These are phyloP conservation scores for Lotmaria passim DNA, from an alignment of 208 protist genomes.

Conservation along the genomic window DNA sequence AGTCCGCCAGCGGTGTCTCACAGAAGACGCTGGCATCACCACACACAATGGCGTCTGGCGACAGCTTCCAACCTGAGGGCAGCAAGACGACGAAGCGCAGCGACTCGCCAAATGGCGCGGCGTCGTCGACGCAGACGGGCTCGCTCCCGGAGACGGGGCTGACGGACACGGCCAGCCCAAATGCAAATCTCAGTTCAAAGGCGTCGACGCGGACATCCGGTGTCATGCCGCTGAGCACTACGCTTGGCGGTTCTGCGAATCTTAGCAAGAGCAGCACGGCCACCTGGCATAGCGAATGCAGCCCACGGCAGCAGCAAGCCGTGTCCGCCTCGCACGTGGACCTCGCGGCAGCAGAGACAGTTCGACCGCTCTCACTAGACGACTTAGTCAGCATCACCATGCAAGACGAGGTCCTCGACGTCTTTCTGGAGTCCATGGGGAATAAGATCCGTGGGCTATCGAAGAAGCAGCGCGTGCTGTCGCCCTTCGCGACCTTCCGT, in stretches of 20 bases:
- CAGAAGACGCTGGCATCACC: background rate
- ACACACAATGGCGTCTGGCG: background rate
- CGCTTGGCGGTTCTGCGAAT: slow-evolving; percentile 8
- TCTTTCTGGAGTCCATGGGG: slow-evolving; percentile 30
- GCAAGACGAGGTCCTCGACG: slow-evolving; percentile 45
- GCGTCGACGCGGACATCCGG: background rate
- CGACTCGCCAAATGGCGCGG: background rate
- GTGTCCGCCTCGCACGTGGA: background rate
- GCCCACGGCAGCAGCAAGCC: background rate
- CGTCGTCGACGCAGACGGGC: background rate
- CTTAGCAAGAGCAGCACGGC: background rate
- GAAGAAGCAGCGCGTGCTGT: slow-evolving; percentile 44
- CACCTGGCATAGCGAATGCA: too few relatives aligned
- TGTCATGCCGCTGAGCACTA: background rate
- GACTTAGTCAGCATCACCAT: slow-evolving; percentile 40
- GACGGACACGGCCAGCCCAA: background rate
- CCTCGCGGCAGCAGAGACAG: background rate
- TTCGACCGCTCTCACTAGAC: slow-evolving; percentile 26
- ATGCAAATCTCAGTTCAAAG: background rate
- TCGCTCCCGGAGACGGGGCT: background rate
- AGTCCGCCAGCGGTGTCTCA: slow-evolving; percentile 3
- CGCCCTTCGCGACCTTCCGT: slow-evolving; percentile 30
- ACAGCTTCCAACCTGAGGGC: background rate
- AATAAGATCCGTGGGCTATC: slow-evolving; percentile 31
- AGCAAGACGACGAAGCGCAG: background rate